A percentile compares a stretch with the other conserved stretches of the same genome.
Conservation (phyloP, 169 alveolate genomes). For the Eimeria necatrix region DNA sequence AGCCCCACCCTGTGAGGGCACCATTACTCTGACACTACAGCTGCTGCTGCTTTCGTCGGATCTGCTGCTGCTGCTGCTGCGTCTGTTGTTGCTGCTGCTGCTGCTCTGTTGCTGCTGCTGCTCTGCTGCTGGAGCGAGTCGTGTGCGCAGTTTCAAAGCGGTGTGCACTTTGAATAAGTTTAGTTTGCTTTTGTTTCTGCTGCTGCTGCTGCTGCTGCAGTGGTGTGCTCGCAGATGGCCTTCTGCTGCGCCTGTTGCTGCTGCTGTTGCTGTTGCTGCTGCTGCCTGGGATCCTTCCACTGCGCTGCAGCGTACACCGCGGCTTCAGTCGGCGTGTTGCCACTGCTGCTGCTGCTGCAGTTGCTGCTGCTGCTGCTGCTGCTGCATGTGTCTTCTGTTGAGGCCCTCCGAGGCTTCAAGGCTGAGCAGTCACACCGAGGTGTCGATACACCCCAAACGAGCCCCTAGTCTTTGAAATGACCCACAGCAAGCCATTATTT, state of each 20-base stretch:
- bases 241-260: constrained; percentile 17
- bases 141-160: neutral
- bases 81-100: constrained; percentile 22
- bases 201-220: neutral
- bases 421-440: neutral
- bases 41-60: neutral
- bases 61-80: constrained; percentile 45
- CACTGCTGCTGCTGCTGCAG: constrained; percentile 19
- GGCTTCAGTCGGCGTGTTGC: constrained; percentile 22
- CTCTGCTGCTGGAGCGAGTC: constrained; percentile 3
- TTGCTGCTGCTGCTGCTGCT: constrained; percentile 50
- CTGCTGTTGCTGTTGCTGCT: constrained; percentile 12
- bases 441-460: neutral
- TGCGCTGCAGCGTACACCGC: neutral
- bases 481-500: too few species aligned
- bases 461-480: neutral
- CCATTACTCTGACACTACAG: neutral
- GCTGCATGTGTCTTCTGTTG: neutral
- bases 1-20: constrained; percentile 9
- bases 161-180: neutral
- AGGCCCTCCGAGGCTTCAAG: neutral
- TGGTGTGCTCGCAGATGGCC: neutral
- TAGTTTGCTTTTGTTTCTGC: neutral
- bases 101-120: too few species aligned
- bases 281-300: neutral